These are phyloP conservation scores for Calophaca sinica DNA, from an alignment of 306 rosid genomes.

Conservation along the genomic window DNA sequence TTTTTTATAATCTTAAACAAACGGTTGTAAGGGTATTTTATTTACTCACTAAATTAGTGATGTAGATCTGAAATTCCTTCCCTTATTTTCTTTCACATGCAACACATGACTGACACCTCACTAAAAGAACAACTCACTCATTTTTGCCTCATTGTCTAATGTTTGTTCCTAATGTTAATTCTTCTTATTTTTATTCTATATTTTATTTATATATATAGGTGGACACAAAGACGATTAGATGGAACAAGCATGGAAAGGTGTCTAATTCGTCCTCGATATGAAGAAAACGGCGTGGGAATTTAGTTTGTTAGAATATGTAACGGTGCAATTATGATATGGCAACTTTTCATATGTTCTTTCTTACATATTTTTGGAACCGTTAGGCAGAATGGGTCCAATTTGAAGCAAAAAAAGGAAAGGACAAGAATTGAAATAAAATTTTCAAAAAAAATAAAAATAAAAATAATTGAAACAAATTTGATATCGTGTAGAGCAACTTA, in stretches of 20 bases:
- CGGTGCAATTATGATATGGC: neutral
- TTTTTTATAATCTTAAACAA: too few species aligned
- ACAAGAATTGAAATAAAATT: too few species aligned
- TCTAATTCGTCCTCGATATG: neutral
- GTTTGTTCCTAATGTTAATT: neutral
- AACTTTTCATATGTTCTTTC: neutral
- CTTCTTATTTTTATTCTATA: neutral
- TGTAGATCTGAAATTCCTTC: neutral
- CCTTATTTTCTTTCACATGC: constrained; percentile 40
- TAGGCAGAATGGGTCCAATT: neutral
- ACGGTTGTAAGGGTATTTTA: neutral
- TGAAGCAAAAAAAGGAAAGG: neutral
- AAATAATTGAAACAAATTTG: too few species aligned
- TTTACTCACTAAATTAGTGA: neutral
- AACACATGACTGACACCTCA: constrained; percentile 39
- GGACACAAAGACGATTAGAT: neutral
- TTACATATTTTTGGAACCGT: neutral
- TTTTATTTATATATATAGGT: neutral
- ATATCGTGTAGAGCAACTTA: too few species aligned
- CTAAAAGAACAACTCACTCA: neutral
- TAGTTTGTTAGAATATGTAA: neutral
- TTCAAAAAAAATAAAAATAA: too few species aligned
- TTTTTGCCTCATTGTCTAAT: neutral
- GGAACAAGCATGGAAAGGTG: neutral
- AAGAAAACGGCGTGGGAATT: neutral